These are phyloP conservation scores for Angophora floribunda DNA, from an alignment of 345 rosid species.

Conservation along the genomic window DNA sequence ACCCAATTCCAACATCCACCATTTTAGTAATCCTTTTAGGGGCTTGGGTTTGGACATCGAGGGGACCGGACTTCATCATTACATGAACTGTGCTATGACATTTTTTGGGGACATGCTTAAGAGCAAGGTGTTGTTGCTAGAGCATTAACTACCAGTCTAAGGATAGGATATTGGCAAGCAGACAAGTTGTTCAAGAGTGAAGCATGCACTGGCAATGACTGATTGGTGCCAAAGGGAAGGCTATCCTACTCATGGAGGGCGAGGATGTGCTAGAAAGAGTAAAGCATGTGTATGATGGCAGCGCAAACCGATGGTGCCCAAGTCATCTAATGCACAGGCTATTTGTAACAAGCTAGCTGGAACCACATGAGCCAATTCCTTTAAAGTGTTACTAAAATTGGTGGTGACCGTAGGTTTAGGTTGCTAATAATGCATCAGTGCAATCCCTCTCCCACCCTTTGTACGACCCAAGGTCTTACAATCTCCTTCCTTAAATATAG, in stretches of 20 bases:
- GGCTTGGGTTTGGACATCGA: not conserved
- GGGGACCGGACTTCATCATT: not conserved
- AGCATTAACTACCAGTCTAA: not conserved
- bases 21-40: not conserved
- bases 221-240: not conserved
- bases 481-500: not conserved
- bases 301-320: not conserved
- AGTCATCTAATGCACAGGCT: not conserved
- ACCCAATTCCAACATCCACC: not conserved
- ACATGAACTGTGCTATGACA: not conserved
- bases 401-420: not conserved
- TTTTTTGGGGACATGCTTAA: not conserved
- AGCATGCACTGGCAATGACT: not conserved
- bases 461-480: not conserved
- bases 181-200: not conserved
- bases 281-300: not conserved
- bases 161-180: not conserved
- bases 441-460: not conserved
- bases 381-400: not conserved
- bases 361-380: not conserved
- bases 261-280: not conserved
- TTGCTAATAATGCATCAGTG: not conserved
- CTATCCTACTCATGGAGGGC: not conserved
- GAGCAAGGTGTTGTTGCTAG: not conserved
- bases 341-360: not conserved